phyloP scores from a whole-genome alignment of 345 rosid genomes.

The Citrus sinensis region DNA sequence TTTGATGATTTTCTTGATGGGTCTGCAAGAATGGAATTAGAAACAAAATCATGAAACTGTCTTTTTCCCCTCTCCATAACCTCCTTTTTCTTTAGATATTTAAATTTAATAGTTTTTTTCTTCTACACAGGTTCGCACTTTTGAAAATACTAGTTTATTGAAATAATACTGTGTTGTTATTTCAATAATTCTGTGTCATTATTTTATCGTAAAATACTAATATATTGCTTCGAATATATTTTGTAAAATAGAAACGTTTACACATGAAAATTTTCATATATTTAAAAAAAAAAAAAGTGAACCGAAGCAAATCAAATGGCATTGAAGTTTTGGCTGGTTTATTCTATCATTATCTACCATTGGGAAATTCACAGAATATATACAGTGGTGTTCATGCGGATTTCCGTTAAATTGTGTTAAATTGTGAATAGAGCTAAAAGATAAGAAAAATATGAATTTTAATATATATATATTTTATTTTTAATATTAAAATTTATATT shows the following conservation, averaged over 20 bases:
- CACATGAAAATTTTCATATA: background rate
- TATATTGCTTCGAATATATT: background rate
- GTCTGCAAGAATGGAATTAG: background rate
- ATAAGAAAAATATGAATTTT: too few species aligned
- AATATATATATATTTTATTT: too few species aligned
- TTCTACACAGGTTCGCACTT: background rate
- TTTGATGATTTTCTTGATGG: background rate
- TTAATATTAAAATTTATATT: too few species aligned
- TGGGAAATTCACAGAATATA: too few species aligned
- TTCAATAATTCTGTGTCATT: too few species aligned
- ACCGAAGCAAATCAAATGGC: background rate
- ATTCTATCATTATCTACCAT: background rate
- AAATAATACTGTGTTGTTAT: too few species aligned
- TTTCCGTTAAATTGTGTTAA: too few species aligned
- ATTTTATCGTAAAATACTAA: too few species aligned
- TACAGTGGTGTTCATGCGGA: too few species aligned
- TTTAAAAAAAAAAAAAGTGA: background rate
- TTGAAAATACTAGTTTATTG: too few species aligned
- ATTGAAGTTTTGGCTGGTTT: conserved; percentile 14
- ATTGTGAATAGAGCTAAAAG: too few species aligned
- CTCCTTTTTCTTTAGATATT: background rate
- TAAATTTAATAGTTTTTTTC: background rate
- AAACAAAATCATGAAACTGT: background rate
- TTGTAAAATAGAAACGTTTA: too few species aligned
- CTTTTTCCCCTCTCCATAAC: background rate